Base-by-base conservation (phyloP, 2,329 filamentous ascomycete species). In the Pseudogymnoascus sp. region DNA sequence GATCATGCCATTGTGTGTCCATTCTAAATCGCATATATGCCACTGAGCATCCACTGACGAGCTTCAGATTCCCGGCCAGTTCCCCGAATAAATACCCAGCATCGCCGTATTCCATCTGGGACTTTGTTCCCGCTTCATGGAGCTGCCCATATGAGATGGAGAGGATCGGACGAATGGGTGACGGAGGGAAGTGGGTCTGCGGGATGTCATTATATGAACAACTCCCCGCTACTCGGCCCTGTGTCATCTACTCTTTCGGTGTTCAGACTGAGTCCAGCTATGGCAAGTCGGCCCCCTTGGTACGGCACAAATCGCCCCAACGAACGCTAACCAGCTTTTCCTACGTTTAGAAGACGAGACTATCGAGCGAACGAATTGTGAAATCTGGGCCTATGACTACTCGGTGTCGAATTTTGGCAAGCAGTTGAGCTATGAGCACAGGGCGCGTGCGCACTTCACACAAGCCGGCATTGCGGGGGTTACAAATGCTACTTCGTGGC, bases 111-210 rank as follows among this genome's bases (percentile, higher is more conserved):
- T 70, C 73, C 1, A 66, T 77, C 12, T 78, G 75, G 74, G 76
- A 78, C 64, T 75, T 77, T 65, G 70, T 73, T 21, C 74, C 73
- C 4, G 71, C 76, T 2, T 70, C 74, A 1, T 78, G 74, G 66
- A 71, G 70, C 55, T 78, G 76, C 66, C 76, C 76, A 3, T 71
- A 75, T 61, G 75, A 77, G 33, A 69, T 77, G 13, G 73, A 76
- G 63, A 71, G 76, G 5, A 67, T 78, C 2, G 76, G 76, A 2
- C 67, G 71, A 4, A 65, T 75, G 4, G 76, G 76, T 31, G 75
- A 77, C 39, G 76, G 76, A n/a, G 76, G 76, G 21, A 78, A 78
- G 65, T 76, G 74, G 73, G 71, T 77, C 12, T 78, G 75, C 66
- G 76, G 75, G 38, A 75, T 77, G 72, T 72, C 70, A 5, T 65